Conservation (phyloP, 2,329 filamentous ascomycete species). For the Coniochaeta ligniaria region DNA sequence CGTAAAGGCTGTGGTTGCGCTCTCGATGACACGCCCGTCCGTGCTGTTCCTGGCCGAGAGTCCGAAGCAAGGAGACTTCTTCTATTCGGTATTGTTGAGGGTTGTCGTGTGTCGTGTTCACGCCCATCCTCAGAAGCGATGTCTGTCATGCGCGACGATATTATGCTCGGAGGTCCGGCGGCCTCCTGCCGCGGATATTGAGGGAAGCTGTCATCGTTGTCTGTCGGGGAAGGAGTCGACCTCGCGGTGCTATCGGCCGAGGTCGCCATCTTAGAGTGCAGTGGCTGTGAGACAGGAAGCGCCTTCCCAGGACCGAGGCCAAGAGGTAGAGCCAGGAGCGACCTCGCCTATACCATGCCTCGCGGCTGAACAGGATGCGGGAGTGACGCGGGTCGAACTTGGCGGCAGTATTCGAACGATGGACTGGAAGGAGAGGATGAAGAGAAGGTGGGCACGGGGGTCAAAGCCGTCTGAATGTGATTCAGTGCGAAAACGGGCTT, state of each 20-base stretch:
- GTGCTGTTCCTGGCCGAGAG: constrained; percentile 48
- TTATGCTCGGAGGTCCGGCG: constrained; percentile 53
- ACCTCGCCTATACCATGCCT: neutral
- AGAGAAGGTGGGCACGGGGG: neutral
- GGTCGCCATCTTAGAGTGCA: constrained; percentile 24
- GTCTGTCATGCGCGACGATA: constrained; percentile 67
- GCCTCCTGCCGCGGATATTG: constrained; percentile 32
- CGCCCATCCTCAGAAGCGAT: constrained; percentile 51
- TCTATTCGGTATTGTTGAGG: constrained; percentile 16
- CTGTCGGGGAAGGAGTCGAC: constrained; percentile 23
- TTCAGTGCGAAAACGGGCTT: neutral
- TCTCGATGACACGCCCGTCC: constrained; percentile 44
- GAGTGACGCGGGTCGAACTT: neutral
- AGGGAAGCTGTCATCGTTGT: constrained; percentile 30
- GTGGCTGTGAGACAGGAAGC: neutral
- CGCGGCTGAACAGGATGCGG: neutral
- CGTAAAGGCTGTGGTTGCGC: constrained; percentile 49
- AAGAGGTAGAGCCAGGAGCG: neutral
- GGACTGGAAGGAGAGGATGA: neutral
- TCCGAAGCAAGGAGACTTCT: constrained; percentile 34
- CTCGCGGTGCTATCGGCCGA: constrained; percentile 24
- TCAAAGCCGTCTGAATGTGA: neutral
- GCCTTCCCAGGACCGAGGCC: neutral
- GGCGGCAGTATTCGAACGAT: neutral
- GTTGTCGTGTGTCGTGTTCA: constrained; percentile 27